A percentile compares a stretch with the other conserved stretches of the same genome.
phyloP scores from a whole-genome alignment of 805 yeast species.

The Wickerhamomyces hampshirensis region DNA sequence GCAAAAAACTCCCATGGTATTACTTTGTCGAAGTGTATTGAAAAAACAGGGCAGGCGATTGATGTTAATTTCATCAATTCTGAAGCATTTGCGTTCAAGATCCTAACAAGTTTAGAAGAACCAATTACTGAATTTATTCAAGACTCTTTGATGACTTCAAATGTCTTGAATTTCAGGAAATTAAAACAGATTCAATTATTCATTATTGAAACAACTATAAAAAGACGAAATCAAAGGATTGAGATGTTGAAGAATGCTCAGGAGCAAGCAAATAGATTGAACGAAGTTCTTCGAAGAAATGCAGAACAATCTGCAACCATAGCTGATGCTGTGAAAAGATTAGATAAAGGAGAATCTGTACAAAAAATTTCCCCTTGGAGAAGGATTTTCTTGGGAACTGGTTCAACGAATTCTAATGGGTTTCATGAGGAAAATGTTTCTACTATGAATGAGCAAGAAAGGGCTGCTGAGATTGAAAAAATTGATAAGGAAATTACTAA shows the following conservation, averaged over 20 bases:
- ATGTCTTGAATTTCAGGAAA: slow-evolving; percentile 55
- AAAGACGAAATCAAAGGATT: slow-evolving; percentile 28
- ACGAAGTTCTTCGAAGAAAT: slow-evolving; percentile 31
- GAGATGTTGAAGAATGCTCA: slow-evolving; percentile 30
- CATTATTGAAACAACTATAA: slow-evolving; percentile 36
- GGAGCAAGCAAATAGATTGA: slow-evolving; percentile 25
- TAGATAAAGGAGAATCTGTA: slow-evolving; percentile 24
- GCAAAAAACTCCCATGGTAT: background rate
- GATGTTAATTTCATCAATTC: slow-evolving; percentile 32
- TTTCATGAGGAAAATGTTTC: slow-evolving; percentile 14
- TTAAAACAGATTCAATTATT: slow-evolving; percentile 49
- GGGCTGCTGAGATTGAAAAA: slow-evolving; percentile 32
- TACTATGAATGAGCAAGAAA: slow-evolving; percentile 29
- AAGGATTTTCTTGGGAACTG: slow-evolving; percentile 19
- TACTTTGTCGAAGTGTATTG: slow-evolving; percentile 53
- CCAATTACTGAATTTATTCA: slow-evolving; percentile 32
- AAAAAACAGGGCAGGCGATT: slow-evolving; percentile 64
- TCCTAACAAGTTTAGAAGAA: slow-evolving; percentile 33
- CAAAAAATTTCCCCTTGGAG: slow-evolving; percentile 21
- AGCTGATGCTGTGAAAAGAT: slow-evolving; percentile 26
- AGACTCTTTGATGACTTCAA: slow-evolving; percentile 28
- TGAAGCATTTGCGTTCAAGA: slow-evolving; percentile 34
- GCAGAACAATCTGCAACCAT: slow-evolving; percentile 33
- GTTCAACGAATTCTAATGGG: slow-evolving; percentile 1
- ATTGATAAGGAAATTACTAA: slow-evolving; percentile 32